phyloP scores from a whole-genome alignment of 2,329 filamentous ascomycete species.

The Meredithiella fracta region DNA sequence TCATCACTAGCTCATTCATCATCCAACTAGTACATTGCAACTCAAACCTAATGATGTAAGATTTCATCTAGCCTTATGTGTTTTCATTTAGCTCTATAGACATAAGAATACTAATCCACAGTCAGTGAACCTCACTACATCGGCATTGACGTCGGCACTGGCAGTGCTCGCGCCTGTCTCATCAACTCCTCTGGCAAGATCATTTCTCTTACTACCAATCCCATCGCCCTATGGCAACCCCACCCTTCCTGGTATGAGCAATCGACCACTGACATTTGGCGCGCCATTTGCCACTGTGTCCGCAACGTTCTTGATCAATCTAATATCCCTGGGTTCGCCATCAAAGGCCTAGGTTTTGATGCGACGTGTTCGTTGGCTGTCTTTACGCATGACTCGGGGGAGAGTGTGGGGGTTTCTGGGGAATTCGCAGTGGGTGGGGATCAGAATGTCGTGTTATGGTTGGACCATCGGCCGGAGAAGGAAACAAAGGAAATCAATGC shows the following conservation, averaged over 20 bases:
- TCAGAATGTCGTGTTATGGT: conserved; percentile 91
- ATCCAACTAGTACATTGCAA: too few species aligned
- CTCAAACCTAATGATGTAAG: background rate
- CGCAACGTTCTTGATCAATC: conserved; percentile 66
- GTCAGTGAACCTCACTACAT: conserved; percentile 43
- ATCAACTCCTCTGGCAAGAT: conserved; percentile 88
- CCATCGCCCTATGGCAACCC: conserved; percentile 68
- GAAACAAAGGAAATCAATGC: conserved; percentile 90
- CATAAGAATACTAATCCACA: background rate
- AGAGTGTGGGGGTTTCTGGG: conserved; percentile 79
- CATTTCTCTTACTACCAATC: conserved; percentile 53
- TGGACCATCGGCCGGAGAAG: conserved; percentile 80
- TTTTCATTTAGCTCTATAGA: background rate
- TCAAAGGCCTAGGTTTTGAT: conserved; percentile 91
- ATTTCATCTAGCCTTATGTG: background rate
- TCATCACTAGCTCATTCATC: too few species aligned
- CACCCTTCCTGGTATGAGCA: conserved; percentile 74
- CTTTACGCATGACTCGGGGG: conserved; percentile 74
- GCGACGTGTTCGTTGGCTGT: conserved; percentile 95
- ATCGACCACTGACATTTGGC: conserved; percentile 96
- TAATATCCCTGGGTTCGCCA: conserved; percentile 48
- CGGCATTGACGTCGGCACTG: conserved; percentile 91
- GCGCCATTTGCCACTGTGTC: conserved; percentile 79
- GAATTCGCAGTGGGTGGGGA: conserved; percentile 60
- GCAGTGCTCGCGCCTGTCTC: conserved; percentile 86